These are phyloP conservation scores for Suillus clintonianus DNA, from an alignment of 768 basidiomycete species.

Conservation along the genomic window DNA sequence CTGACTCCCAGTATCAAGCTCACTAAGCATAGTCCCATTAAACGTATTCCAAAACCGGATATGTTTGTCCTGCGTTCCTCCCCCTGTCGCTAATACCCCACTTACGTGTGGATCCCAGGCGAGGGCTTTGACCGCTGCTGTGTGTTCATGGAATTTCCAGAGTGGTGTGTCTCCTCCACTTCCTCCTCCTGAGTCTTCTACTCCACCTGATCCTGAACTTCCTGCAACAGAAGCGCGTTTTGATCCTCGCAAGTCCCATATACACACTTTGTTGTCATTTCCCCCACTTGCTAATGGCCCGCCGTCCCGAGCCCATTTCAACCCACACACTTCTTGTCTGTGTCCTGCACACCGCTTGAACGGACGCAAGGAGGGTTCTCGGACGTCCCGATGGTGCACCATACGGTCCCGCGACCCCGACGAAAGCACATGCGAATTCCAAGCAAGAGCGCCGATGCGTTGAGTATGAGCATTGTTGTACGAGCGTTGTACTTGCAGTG, in stretches of 20 bases:
- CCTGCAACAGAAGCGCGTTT: constrained; percentile 34
- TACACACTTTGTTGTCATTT: constrained; percentile 98
- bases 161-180: constrained; percentile 66
- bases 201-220: constrained; percentile 30
- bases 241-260: constrained; percentile 87
- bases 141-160: constrained; percentile 96
- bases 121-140: constrained; percentile 95
- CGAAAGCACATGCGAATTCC: constrained; percentile 86
- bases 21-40: constrained; percentile 81
- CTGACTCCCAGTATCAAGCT: constrained; percentile 95
- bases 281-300: constrained; percentile 89
- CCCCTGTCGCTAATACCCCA: constrained; percentile 90
- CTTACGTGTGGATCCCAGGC: constrained; percentile 97
- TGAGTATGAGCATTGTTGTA: constrained; percentile 85
- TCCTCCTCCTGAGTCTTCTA: constrained; percentile 27
- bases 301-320: constrained; percentile 69
- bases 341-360: constrained; percentile 75
- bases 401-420: constrained; percentile 90
- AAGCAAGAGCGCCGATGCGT: constrained; percentile 91
- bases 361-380: constrained; percentile 63
- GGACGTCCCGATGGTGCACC: constrained; percentile 91
- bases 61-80: constrained; percentile 98
- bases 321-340: constrained; percentile 92
- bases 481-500: constrained; percentile 72
- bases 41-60: constrained; percentile 96